Evolutionary conservation across 2,329 filamentous ascomycete genomes (phyloP).

Genomic region (Teratosphaeria destructans): DNA sequence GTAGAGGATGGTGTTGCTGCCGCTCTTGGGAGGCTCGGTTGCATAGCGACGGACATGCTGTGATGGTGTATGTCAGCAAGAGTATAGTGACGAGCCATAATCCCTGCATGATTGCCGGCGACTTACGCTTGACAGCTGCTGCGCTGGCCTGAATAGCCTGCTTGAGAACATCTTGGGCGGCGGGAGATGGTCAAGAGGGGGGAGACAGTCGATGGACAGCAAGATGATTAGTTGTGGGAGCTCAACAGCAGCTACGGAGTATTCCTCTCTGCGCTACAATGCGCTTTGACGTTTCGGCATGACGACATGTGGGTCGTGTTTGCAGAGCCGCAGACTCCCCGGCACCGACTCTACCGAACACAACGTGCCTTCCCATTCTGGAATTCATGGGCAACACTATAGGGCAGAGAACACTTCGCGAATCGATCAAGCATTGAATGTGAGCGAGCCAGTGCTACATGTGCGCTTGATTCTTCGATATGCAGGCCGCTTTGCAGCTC

Average conservation of each 20-base stretch:
- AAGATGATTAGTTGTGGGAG: background rate
- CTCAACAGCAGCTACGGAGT: background rate
- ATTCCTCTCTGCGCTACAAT: background rate
- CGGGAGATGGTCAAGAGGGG: background rate
- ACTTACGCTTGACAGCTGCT: constrained; percentile 25
- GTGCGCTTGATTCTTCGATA: no score
- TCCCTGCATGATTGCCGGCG: background rate
- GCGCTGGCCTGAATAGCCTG: constrained; percentile 33
- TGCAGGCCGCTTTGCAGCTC: no score
- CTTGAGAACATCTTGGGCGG: constrained; percentile 31
- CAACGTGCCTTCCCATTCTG: background rate
- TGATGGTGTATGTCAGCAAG: constrained; percentile 1
- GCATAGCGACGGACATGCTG: constrained; percentile 65
- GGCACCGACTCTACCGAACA: background rate
- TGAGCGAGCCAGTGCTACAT: no score
- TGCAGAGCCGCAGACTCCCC: background rate
- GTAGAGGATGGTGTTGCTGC: constrained; percentile 52
- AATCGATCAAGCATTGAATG: no score
- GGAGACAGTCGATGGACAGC: background rate
- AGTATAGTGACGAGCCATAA: background rate
- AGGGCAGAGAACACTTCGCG: no score
- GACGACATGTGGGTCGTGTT: background rate
- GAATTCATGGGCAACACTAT: no score
- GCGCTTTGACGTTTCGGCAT: background rate
- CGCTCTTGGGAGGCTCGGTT: constrained; percentile 43